phyloP scores from a whole-genome alignment of 2,329 filamentous ascomycete species.

The Zymoseptoria ardabiliae region DNA sequence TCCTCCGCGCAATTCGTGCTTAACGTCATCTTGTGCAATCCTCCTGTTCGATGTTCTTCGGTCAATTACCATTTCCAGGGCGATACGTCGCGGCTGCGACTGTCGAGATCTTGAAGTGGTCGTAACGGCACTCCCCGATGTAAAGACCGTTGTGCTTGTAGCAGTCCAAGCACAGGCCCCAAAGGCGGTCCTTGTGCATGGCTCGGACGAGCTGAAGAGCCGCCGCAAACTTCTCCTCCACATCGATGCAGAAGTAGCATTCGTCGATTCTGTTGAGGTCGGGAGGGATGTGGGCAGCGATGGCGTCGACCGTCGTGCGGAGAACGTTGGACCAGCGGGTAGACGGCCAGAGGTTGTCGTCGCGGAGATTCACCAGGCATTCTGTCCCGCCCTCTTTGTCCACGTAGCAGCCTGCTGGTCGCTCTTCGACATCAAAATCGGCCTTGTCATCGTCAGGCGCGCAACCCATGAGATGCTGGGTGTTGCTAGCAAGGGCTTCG shows the following conservation, averaged over 20 bases:
- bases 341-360: conserved; percentile 24
- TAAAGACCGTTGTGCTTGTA: conserved; percentile 17
- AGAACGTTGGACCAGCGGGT: conserved; percentile 16
- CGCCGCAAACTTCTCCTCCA: conserved; percentile 16
- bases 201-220: conserved; percentile 15
- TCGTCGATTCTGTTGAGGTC: conserved; percentile 22
- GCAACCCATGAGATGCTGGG: conserved; percentile 24
- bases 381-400: conserved; percentile 17
- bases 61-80: not conserved
- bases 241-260: conserved; percentile 24
- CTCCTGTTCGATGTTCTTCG: not conserved
- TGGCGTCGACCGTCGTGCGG: conserved; percentile 4
- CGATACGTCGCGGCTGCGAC: not conserved
- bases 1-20: not conserved
- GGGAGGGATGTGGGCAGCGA: conserved; percentile 17
- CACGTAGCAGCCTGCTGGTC: conserved; percentile 14
- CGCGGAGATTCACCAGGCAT: conserved; percentile 22
- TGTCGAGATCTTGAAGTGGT: conserved; percentile 12
- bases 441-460: conserved; percentile 21
- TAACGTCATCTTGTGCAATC: not conserved
- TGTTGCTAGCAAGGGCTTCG: conserved; percentile 16
- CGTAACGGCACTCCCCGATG: conserved; percentile 20
- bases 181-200: conserved; percentile 21
- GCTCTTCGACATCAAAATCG: conserved; percentile 4
- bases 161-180: conserved; percentile 28